Evolutionary conservation across 2,329 filamentous ascomycete species (phyloP), one percentile per base, ranked within the genome.

Genomic region (Phyllosticta citribraziliensis): DNA sequence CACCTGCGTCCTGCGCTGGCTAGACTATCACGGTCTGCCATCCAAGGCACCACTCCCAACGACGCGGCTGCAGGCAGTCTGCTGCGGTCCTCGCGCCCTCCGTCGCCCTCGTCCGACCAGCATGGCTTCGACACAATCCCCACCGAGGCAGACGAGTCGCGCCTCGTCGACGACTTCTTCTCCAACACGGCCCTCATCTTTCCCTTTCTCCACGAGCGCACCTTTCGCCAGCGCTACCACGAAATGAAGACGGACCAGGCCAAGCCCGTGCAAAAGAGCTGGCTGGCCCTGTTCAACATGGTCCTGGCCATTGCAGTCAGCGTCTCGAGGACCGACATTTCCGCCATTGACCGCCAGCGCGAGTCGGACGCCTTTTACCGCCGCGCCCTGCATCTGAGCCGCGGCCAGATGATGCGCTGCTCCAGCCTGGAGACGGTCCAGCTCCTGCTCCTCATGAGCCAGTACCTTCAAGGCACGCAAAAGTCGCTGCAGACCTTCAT

Each of bases 381-480:
- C 2, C 69, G 80, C 1, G 78, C 79, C 2, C 70, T 73, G 22
- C 72, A 69, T 0, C 70, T 82, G 0, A 81, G 77, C 53, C 68
- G 77, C 12, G 73, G 70, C 1, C 72, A 78, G 40, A 74, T 76
- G 56, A 65, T 75, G 51, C 68, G 72, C 19, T 73, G 71, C 2
- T 73, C 76, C 2, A 81, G 74, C 33, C 64, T 81, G 0, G 80
- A 82, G 64, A 73, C 74, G 75, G 80, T 82, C 0, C 79, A 82
- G 66, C 76, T 75, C 52, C 72, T 82, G 8, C 70, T 84, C 0
- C 62, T 83, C 0, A 73, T 78, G 64, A 75, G 75, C 4, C 78
- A 80, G 55, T 83, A 83, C 61, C 72, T 83, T 0, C 80, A 84
- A 65, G 80, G 81, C 1, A 82, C 80, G 0, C 78, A 81, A 47